Conservation (phyloP, 2,329 filamentous ascomycete species). For the Talaromyces sp. region DNA sequence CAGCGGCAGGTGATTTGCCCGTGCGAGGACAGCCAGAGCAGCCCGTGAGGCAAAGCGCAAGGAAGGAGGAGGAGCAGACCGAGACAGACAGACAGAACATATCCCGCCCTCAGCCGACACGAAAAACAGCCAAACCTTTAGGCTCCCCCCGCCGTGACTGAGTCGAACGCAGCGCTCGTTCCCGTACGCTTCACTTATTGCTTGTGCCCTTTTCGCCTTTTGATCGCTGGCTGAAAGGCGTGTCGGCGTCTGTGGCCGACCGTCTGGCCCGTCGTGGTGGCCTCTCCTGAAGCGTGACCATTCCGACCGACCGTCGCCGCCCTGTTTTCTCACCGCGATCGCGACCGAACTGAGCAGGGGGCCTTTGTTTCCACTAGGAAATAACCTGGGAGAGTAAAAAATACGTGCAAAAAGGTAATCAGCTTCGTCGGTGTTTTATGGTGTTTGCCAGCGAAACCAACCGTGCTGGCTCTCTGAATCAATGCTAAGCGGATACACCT, state of each 20-base stretch:
- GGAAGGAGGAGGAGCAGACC: background rate
- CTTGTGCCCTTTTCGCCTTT: background rate
- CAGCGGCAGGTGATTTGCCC: background rate
- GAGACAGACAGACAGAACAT: background rate
- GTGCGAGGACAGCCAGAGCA: background rate
- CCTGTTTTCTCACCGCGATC: background rate
- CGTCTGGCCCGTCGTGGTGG: slow-evolving; percentile 10
- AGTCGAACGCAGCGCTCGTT: background rate
- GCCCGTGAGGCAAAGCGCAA: background rate
- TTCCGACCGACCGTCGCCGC: background rate
- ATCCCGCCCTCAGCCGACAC: background rate
- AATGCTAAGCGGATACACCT: background rate
- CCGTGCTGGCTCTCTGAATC: background rate
- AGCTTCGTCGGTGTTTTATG: background rate
- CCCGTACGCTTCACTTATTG: background rate
- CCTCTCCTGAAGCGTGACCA: background rate
- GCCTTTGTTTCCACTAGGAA: background rate
- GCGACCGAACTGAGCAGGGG: background rate
- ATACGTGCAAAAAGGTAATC: background rate
- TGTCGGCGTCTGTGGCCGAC: slow-evolving; percentile 13
- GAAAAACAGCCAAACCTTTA: background rate
- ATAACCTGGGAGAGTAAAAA: background rate
- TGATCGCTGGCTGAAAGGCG: slow-evolving; percentile 9
- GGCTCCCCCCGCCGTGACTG: background rate
- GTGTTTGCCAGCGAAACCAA: background rate